Base-by-base conservation (phyloP, 371 early-diverging fungal genomes). In the Mortierella polycephala region DNA sequence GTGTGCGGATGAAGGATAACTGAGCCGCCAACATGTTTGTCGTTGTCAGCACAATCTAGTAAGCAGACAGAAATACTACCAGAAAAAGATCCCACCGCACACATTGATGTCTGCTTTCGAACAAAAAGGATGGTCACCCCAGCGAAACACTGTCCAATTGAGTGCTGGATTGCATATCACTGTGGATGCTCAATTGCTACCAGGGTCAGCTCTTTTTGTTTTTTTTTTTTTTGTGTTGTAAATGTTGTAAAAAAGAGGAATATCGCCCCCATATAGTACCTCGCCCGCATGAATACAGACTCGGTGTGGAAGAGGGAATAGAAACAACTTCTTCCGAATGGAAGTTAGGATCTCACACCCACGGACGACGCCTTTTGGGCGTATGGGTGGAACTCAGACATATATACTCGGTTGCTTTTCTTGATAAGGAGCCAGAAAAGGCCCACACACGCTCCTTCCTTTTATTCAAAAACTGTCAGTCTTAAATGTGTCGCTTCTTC, bases 251-350 rank as follows among this genome's bases (percentile, higher is more conserved):
- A 20, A 7, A 10, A 53, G 39, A 23, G 14, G 57, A 21, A 57
- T 71, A 53, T 71, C 18, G 65, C 71, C 71, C 72, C 61, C 72
- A 65, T 61, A 65, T 71, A 71, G 72, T 65, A 71, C 66, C 72
- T 65, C 16, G 72, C 66, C 57, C 65, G 62, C 72, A 71, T 71
- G 7, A 42, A 20, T 71, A 65, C 66, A 44, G 20, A 52, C 72
- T 71, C 18, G 72, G 72, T 71, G 72, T 71, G 72, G 72, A 71
- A 71, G 72, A 65, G 72, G 72, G 66, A 71, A 60, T 55, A 16
- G 40, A 56, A 53, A 56, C 55, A 46, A 44, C 45, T 45, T 59
- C 66, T 71, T 57, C 58, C 62, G 62, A 62, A 50, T 61, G 72
- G 72, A 71, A 71, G 72, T 71, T 30, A 71, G 72, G 62, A 49